Evolutionary conservation across 345 rosid species (phyloP), one percentile per base, ranked within the genome.

Genomic region (Eucalyptus lansdowneana): DNA sequence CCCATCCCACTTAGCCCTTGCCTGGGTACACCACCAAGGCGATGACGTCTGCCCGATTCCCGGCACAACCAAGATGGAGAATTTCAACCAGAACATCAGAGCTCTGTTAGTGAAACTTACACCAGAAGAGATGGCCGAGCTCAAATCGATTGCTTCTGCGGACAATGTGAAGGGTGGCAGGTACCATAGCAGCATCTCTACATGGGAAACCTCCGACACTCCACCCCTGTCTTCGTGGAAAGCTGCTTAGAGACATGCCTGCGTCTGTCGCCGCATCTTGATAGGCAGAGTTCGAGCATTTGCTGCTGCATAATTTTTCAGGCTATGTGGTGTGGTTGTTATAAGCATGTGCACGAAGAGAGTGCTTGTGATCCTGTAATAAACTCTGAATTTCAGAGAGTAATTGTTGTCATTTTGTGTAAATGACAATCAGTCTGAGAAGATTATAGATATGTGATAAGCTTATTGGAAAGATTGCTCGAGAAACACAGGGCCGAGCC

Each of bases 211-310:
- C 67, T 90, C 95, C 0, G 97, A 94, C 15, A 96, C 96, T 67
- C 97, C 95, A 25, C 95, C 95, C 3, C 50, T 94, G 60, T 93
- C 96, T 83, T 93, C 95, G 60, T 96, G 97, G 97, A 90, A 86
- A 47, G 87, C 60, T 25, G 29, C 37, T 86, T 86, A 50, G 42
- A 86, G 19, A 69, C 80, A 69, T 69, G 80, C 37, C 42, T 16
- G 80, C 7, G 10, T 69, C 42, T 31, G 42, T 69, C 1, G 13
- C 80, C 7, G 12, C 80, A 31, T 69, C 80, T 8, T n/a, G 40
- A 31, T 69, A 15, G 37, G 42, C 80, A 31, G 42, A 69, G 80
- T 16, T 69, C 2, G 7, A 31, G 42, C 80, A 67, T 31, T 31
- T 31, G 42, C 7, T 16, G 42, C 12, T 16, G 42, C 11, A 31